A percentile compares a stretch with the other conserved stretches of the same genome.
Evolutionary conservation across 352 stramenopile genomes (phyloP).

Genomic region (Pythium brachiatum): DNA sequence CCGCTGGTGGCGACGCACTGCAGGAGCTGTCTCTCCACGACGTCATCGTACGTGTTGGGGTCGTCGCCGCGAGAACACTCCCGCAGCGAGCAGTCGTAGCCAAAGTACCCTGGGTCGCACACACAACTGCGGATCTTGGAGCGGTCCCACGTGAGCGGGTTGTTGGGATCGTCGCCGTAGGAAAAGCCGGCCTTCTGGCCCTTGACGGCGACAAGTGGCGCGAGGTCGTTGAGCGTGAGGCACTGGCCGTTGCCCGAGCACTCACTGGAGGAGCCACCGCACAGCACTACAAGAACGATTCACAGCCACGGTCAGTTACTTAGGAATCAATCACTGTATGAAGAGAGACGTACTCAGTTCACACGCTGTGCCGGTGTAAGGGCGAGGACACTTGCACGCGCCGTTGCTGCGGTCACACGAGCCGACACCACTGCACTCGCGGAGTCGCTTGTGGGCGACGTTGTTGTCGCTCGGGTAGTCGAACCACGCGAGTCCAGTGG

Average conservation of each 20-base stretch:
- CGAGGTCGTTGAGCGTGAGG: slow-evolving; percentile 60
- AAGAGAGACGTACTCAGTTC: slow-evolving; percentile 53
- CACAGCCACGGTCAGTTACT: background rate
- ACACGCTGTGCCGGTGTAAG: slow-evolving; percentile 65
- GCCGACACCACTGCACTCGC: slow-evolving; percentile 65
- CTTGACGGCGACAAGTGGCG: slow-evolving; percentile 52
- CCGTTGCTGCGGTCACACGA: slow-evolving; percentile 68
- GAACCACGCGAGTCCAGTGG: slow-evolving; percentile 58
- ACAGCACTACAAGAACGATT: slow-evolving; percentile 42
- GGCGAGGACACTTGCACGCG: slow-evolving; percentile 64
- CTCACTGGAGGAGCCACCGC: slow-evolving; percentile 34
- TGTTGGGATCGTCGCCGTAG: slow-evolving; percentile 67
- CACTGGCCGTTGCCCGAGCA: slow-evolving; percentile 81
- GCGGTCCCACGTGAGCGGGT: slow-evolving; percentile 70
- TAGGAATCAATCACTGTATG: background rate
- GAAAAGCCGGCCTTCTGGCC: slow-evolving; percentile 49
- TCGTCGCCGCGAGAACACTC: slow-evolving; percentile 73
- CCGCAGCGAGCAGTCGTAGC: slow-evolving; percentile 69
- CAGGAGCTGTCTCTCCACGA: slow-evolving; percentile 57
- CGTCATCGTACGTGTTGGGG: slow-evolving; percentile 57
- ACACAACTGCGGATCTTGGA: slow-evolving; percentile 63
- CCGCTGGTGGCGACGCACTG: slow-evolving; percentile 56
- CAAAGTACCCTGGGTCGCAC: slow-evolving; percentile 54
- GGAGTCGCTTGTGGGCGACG: slow-evolving; percentile 42
- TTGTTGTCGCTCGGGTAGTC: slow-evolving; percentile 55